Evolutionary conservation across 495 filamentous ascomycete species (phyloP).

Genomic region (Podospora pseudopauciseta): DNA sequence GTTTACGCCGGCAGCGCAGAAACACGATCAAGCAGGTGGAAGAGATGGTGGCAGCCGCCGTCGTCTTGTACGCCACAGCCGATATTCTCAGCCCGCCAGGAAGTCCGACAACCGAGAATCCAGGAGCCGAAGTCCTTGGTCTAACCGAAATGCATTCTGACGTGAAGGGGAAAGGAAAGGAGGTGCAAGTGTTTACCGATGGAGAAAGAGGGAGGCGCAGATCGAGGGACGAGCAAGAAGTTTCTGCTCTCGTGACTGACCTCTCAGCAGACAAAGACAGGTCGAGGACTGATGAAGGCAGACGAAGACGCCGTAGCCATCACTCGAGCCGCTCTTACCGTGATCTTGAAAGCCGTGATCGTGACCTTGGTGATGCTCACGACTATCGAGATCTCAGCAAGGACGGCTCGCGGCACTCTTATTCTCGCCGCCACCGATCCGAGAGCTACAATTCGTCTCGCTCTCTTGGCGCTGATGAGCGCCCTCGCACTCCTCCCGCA

Average conservation of each 20-base stretch:
- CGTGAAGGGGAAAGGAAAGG: slow-evolving; percentile 33
- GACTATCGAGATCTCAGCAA: slow-evolving; percentile 32
- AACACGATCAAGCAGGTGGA: slow-evolving; percentile 42
- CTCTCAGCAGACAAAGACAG: slow-evolving; percentile 43
- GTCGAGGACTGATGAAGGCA: slow-evolving; percentile 31
- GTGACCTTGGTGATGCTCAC: slow-evolving; percentile 26
- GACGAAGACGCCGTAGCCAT: slow-evolving; percentile 33
- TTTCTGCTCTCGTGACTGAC: slow-evolving; percentile 44
- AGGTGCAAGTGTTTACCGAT: slow-evolving; percentile 18
- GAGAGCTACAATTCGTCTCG: slow-evolving; percentile 35
- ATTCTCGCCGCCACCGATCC: slow-evolving; percentile 31
- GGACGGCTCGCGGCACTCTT: slow-evolving; percentile 33
- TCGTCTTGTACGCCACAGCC: slow-evolving; percentile 45
- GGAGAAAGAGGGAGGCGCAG: slow-evolving; percentile 30
- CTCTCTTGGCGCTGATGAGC: slow-evolving; percentile 29
- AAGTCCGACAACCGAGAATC: slow-evolving; percentile 31
- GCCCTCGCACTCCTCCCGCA: slow-evolving; percentile 28
- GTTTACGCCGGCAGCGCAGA: slow-evolving; percentile 37
- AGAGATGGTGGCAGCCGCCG: slow-evolving; percentile 46
- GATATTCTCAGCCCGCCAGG: slow-evolving; percentile 37
- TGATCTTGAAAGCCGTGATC: slow-evolving; percentile 7
- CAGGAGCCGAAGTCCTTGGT: slow-evolving; percentile 28
- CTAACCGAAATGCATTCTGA: slow-evolving; percentile 33
- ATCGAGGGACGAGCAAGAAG: slow-evolving; percentile 29
- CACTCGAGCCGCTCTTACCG: slow-evolving; percentile 31